These are phyloP conservation scores for Phytophthora macrochlamydospora DNA, from an alignment of 352 stramenopile genomes.

Conservation along the genomic window DNA sequence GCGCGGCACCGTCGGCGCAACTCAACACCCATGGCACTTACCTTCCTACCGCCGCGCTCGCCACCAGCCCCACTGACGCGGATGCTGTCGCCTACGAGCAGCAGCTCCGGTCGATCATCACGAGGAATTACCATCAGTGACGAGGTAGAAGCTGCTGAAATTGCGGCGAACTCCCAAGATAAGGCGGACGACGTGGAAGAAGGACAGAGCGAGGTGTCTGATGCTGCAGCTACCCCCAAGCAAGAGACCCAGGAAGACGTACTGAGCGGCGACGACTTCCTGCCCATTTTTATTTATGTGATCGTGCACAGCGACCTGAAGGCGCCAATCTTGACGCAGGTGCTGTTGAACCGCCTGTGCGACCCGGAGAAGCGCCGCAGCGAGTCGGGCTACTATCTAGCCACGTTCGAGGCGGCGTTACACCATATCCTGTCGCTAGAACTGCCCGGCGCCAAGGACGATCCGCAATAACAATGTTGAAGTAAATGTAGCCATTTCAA, in stretches of 20 bases:
- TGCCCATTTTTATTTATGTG: conserved; percentile 91
- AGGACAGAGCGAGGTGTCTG: conserved; percentile 12
- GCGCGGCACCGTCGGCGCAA: conserved; percentile 44
- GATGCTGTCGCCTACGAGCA: conserved; percentile 31
- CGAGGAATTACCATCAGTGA: conserved; percentile 32
- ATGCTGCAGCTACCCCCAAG: conserved; percentile 14
- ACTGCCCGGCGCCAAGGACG: conserved; percentile 25
- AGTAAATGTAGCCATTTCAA: conserved; percentile 22
- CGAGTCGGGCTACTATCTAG: conserved; percentile 89
- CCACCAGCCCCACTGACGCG: conserved; percentile 19
- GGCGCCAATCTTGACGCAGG: conserved; percentile 79
- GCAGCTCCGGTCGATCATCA: conserved; percentile 29
- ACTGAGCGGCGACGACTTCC: conserved; percentile 84
- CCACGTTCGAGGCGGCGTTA: conserved; percentile 81
- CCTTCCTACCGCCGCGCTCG: conserved; percentile 21
- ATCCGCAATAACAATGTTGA: conserved; percentile 24
- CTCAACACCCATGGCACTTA: conserved; percentile 41
- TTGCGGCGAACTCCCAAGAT: conserved; percentile 10
- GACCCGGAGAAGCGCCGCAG: conserved; percentile 85
- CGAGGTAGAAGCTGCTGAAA: conserved; percentile 26
- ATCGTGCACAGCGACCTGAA: conserved; percentile 83
- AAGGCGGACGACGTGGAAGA: conserved; percentile 9
- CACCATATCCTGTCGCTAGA: conserved; percentile 82
- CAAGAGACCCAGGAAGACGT: conserved; percentile 60
- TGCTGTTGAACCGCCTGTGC: conserved; percentile 83